These are phyloP conservation scores for Brasenia schreberi DNA, from an alignment of 164 flowering plant species.

Conservation along the genomic window DNA sequence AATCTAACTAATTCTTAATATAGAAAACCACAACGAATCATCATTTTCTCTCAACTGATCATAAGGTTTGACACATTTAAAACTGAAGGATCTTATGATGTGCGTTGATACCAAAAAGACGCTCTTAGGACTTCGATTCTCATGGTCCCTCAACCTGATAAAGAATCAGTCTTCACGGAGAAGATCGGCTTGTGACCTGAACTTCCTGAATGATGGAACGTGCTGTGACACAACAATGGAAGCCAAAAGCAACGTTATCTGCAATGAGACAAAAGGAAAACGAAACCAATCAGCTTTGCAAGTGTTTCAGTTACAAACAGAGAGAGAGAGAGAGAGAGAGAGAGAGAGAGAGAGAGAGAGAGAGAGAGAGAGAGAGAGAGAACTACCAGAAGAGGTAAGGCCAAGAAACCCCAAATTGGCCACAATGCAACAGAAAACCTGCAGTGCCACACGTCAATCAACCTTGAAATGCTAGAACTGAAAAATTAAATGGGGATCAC, in stretches of 20 bases:
- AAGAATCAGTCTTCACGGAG: conserved; percentile 46
- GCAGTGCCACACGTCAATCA: conserved; percentile 4
- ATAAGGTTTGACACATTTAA: neutral
- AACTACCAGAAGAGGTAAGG: conserved; percentile 80
- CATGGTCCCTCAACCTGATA: neutral
- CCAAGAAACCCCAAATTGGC: conserved; percentile 92
- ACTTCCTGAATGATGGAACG: conserved; percentile 24
- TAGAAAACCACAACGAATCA: neutral
- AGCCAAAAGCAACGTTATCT: conserved; percentile 87
- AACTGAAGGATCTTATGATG: neutral
- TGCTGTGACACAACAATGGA: conserved; percentile 53
- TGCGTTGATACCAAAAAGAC: neutral
- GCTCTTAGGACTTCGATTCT: neutral
- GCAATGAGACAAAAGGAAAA: conserved; percentile 17
- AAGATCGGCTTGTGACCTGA: conserved; percentile 28
- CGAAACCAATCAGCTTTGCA: neutral
- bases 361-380: neutral
- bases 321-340: neutral
- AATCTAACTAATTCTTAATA: no score
- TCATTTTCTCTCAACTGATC: neutral
- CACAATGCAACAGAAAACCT: conserved; percentile 79
- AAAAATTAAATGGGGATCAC: no score
- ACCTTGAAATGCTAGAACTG: no score
- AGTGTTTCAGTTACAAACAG: no score
- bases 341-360: neutral